Percentiles rank a stretch among this genome's conserved stretches.
Evolutionary conservation across 495 filamentous ascomycete species (phyloP).

Genomic region (Pseudevernia furfuracea): DNA sequence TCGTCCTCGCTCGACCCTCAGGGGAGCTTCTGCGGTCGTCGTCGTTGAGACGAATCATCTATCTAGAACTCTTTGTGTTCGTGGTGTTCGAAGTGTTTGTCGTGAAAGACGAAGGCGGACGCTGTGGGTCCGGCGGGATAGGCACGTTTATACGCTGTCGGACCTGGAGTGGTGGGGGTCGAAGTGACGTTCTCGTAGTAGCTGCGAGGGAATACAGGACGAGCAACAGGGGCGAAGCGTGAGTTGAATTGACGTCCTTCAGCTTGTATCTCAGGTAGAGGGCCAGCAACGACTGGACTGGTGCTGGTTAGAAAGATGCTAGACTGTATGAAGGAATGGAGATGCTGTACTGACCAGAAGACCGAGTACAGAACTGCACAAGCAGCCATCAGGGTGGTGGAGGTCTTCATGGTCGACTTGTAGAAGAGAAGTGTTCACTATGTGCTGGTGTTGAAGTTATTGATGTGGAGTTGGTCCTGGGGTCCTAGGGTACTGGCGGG

Average conservation of each 20-base stretch:
- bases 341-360: constrained; percentile 15
- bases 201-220: constrained; percentile 20
- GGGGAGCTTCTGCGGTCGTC: not conserved
- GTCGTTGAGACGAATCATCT: not conserved
- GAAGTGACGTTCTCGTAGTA: constrained; percentile 16
- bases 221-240: constrained; percentile 21
- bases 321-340: not conserved
- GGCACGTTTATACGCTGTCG: constrained; percentile 2
- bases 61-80: not conserved
- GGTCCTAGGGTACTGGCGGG: not conserved
- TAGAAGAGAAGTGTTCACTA: not conserved
- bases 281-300: constrained; percentile 13
- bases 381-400: constrained; percentile 15
- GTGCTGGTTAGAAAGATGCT: constrained; percentile 2
- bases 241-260: constrained; percentile 19
- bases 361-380: constrained; percentile 20
- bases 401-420: constrained; percentile 19
- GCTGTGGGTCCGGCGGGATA: constrained; percentile 8
- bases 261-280: constrained; percentile 20
- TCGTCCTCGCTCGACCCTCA: not conserved
- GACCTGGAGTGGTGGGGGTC: constrained; percentile 6
- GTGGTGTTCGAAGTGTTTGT: not conserved
- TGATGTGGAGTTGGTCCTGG: not conserved
- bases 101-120: constrained; percentile 5
- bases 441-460: not conserved